These are phyloP conservation scores for Chalara sp. DNA, from an alignment of 2,329 filamentous ascomycete genomes.

Conservation along the genomic window DNA sequence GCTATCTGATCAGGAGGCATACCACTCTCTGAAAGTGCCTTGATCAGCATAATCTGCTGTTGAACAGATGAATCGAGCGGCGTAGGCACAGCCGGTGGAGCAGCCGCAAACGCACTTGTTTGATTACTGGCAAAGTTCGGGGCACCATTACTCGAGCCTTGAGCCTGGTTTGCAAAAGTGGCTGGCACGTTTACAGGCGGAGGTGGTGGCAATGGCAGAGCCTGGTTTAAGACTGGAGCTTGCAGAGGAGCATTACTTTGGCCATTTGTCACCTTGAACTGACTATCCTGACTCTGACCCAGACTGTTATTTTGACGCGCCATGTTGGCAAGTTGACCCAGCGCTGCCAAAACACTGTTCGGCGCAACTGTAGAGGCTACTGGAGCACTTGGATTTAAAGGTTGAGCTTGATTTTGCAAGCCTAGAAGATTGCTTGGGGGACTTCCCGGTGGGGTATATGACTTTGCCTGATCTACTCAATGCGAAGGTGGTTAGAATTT, in stretches of 20 bases:
- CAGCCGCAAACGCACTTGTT: constrained; percentile 29
- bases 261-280: constrained; percentile 40
- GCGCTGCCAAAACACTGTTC: constrained; percentile 66
- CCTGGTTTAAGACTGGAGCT: constrained; percentile 18
- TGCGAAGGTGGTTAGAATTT: constrained; percentile 31
- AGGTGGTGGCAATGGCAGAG: constrained; percentile 29
- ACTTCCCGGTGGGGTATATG: constrained; percentile 57
- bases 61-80: constrained; percentile 40
- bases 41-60: constrained; percentile 67
- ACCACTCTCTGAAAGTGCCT: constrained; percentile 68
- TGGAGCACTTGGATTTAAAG: constrained; percentile 32
- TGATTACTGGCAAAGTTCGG: constrained; percentile 31
- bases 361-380: constrained; percentile 46
- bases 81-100: constrained; percentile 28
- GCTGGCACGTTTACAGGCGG: constrained; percentile 54
- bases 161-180: constrained; percentile 21
- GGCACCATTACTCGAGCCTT: constrained; percentile 30
- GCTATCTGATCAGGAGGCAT: constrained; percentile 68
- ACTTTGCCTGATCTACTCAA: constrained; percentile 55
- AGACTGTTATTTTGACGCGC: constrained; percentile 67
- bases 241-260: constrained; percentile 33
- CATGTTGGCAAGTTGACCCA: constrained; percentile 58
- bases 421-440: constrained; percentile 24
- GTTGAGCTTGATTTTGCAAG: constrained; percentile 12
- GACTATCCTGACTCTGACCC: constrained; percentile 26